Evolutionary conservation across 176 grass and related monocot species (phyloP).

Genomic region (Musa acuminata): DNA sequence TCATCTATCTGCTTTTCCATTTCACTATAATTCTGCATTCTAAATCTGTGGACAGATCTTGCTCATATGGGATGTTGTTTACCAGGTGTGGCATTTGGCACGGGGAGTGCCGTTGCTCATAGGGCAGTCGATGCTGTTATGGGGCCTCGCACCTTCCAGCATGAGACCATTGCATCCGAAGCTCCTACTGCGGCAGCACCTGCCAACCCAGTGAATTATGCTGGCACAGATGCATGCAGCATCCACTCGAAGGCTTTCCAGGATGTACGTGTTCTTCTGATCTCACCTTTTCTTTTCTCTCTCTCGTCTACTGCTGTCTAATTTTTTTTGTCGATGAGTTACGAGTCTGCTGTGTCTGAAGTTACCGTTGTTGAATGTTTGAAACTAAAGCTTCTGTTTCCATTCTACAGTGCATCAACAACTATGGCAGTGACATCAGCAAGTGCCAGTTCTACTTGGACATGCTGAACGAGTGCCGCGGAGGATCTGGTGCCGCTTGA

Average conservation of each 20-base stretch:
- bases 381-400: too few species aligned
- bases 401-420: constrained; percentile 28
- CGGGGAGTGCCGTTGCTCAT: constrained; percentile 25
- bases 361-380: too few species aligned
- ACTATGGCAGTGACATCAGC: constrained; percentile 41
- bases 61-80: background rate
- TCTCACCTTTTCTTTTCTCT: background rate
- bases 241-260: constrained; percentile 32
- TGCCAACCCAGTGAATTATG: background rate
- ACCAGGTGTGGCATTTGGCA: constrained; percentile 26
- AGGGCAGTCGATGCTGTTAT: constrained; percentile 27
- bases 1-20: background rate
- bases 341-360: too few species aligned
- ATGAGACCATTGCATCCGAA: constrained; percentile 11
- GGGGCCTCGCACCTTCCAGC: constrained; percentile 25
- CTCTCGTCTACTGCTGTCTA: background rate
- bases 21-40: background rate
- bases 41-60: background rate
- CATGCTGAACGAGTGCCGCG: constrained; percentile 45
- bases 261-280: constrained; percentile 1
- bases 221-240: constrained; percentile 22
- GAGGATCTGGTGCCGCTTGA: constrained; percentile 8
- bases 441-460: constrained; percentile 44
- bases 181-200: background rate
- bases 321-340: background rate